phyloP scores from a whole-genome alignment of 192 early-diverging fungal genomes.

The Spizellomyces punctatus region DNA sequence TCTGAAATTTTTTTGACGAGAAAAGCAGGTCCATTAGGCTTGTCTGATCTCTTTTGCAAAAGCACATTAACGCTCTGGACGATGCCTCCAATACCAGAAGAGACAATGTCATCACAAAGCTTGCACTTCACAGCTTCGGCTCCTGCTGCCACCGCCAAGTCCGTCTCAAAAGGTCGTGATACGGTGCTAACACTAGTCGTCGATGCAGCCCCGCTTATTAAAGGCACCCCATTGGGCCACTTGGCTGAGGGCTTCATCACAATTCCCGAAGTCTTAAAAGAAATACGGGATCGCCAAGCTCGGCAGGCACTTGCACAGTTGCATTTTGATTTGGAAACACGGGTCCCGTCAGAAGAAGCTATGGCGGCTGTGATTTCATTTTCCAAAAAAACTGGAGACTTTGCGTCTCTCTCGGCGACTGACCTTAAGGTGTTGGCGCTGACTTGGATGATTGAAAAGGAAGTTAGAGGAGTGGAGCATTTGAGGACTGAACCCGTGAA shows the following conservation, averaged over 20 bases:
- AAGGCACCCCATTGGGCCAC: slow-evolving; percentile 42
- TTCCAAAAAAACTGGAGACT: slow-evolving; percentile 92
- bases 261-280: slow-evolving; percentile 82
- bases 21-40: no score
- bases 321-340: slow-evolving; percentile 65
- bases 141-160: no score
- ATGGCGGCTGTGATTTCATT: slow-evolving; percentile 74
- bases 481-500: slow-evolving; percentile 70
- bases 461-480: slow-evolving; percentile 68
- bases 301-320: slow-evolving; percentile 60
- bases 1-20: no score
- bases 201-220: slow-evolving; percentile 38
- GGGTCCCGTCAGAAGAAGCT: slow-evolving; percentile 65
- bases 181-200: slow-evolving; percentile 32
- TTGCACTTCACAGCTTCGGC: no score
- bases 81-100: no score
- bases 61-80: no score
- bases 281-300: slow-evolving; percentile 78
- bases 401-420: slow-evolving; percentile 69
- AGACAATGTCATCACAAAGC: no score
- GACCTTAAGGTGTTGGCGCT: slow-evolving; percentile 92
- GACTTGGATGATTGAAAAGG: slow-evolving; percentile 83
- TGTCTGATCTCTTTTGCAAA: no score
- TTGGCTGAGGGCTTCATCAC: slow-evolving; percentile 79
- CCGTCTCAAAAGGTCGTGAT: neutral